These are phyloP conservation scores for Geotrichum histeridarum DNA, from an alignment of 1,139 yeast species.

Conservation along the genomic window DNA sequence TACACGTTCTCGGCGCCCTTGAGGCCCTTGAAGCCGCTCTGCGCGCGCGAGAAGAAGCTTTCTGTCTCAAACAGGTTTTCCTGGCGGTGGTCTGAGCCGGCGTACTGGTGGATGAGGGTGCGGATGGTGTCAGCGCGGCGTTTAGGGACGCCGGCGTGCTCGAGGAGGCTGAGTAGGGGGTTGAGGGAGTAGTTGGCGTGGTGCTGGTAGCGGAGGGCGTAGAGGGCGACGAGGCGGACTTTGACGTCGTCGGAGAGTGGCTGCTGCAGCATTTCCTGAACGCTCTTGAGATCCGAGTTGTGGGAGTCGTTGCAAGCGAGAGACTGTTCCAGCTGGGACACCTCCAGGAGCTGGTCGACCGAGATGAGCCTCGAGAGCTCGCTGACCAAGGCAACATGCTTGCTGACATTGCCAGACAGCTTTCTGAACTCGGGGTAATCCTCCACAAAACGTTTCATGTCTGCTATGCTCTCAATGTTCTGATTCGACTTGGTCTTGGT, in stretches of 20 bases:
- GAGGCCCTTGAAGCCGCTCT: constrained; percentile 42
- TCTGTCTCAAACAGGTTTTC: constrained; percentile 44
- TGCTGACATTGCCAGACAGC: constrained; percentile 81
- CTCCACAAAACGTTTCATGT: constrained; percentile 83
- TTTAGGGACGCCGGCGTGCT: constrained; percentile 37
- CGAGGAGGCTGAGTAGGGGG: constrained; percentile 39
- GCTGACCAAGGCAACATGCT: constrained; percentile 84
- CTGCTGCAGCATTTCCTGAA: constrained; percentile 39
- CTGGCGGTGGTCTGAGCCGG: constrained; percentile 44
- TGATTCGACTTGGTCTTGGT: constrained; percentile 68
- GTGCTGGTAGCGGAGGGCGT: constrained; percentile 61
- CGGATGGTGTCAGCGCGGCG: constrained; percentile 21
- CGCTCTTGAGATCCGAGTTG: constrained; percentile 45
- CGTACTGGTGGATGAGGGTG: constrained; percentile 31
- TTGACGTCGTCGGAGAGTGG: constrained; percentile 41
- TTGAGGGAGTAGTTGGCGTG: constrained; percentile 41
- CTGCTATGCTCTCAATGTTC: constrained; percentile 71
- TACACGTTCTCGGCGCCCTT: constrained; percentile 53
- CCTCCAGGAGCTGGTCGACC: constrained; percentile 63
- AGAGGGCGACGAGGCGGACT: constrained; percentile 61
- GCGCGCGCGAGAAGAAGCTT: constrained; percentile 42
- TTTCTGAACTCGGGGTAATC: constrained; percentile 91
- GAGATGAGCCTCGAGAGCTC: constrained; percentile 71
- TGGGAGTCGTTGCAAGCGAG: constrained; percentile 65
- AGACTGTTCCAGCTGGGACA: constrained; percentile 86